phyloP scores from a whole-genome alignment of 305 asterid species.

The Fraxinus albicans region DNA sequence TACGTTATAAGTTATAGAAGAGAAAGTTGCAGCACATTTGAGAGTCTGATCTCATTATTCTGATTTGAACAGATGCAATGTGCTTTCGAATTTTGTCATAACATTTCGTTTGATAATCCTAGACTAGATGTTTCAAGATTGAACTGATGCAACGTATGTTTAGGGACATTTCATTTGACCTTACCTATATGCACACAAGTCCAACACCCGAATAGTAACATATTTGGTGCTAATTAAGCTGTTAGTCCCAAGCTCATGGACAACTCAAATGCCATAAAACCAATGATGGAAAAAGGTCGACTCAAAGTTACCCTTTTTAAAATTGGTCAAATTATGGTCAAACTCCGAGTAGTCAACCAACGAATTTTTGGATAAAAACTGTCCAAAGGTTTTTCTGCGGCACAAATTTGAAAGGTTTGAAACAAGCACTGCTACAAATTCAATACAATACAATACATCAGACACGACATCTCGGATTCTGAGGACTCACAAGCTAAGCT shows the following conservation, averaged over 20 bases:
- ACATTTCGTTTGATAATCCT: background rate
- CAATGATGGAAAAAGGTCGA: background rate
- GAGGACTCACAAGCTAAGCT: constrained; percentile 13
- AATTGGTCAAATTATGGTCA: background rate
- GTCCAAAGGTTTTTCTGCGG: background rate
- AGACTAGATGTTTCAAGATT: background rate
- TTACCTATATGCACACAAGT: background rate
- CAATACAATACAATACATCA: background rate
- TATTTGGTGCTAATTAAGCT: background rate
- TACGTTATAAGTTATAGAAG: background rate
- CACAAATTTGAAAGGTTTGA: background rate
- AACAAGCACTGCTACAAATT: background rate
- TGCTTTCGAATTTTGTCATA: background rate
- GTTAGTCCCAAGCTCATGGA: background rate
- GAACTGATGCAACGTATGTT: background rate
- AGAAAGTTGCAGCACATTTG: background rate
- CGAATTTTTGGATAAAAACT: background rate
- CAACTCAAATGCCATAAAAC: background rate
- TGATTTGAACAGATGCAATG: background rate
- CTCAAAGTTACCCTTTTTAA: background rate
- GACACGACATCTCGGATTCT: background rate
- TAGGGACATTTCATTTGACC: background rate
- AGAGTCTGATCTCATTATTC: background rate
- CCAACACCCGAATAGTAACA: background rate
- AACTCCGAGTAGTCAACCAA: background rate